A percentile compares a stretch with the other conserved stretches of the same genome.
phyloP scores from a whole-genome alignment of 2,329 filamentous ascomycete species.

The Macrophomina tecta region DNA sequence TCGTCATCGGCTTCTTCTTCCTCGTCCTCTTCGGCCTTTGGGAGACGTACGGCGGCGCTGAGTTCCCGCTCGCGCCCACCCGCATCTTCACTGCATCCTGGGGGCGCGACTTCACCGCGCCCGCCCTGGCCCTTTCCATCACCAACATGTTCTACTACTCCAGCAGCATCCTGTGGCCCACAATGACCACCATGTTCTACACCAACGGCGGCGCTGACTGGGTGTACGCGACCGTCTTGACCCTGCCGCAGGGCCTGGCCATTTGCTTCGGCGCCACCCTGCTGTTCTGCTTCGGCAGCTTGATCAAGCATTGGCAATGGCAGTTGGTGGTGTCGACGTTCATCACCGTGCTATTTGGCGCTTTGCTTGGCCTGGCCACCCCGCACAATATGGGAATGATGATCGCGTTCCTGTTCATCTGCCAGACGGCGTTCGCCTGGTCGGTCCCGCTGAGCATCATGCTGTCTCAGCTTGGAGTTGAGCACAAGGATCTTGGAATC shows the following conservation, averaged over 20 bases:
- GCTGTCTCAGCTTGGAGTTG: constrained; percentile 57
- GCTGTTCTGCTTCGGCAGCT: constrained; percentile 50
- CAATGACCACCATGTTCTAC: constrained; percentile 56
- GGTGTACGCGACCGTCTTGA: constrained; percentile 42
- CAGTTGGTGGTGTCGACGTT: constrained; percentile 51
- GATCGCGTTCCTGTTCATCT: constrained; percentile 56
- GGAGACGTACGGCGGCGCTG: constrained; percentile 39
- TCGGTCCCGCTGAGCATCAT: constrained; percentile 56
- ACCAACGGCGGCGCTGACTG: constrained; percentile 45
- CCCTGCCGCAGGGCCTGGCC: constrained; percentile 54
- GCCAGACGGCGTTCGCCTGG: constrained; percentile 55
- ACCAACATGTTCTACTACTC: constrained; percentile 61
- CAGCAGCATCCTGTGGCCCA: constrained; percentile 54
- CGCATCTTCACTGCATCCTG: constrained; percentile 53
- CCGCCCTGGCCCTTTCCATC: constrained; percentile 53
- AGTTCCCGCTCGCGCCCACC: constrained; percentile 49
- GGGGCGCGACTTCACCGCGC: constrained; percentile 57
- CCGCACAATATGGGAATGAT: constrained; percentile 53
- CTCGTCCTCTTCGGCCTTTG: constrained; percentile 40
- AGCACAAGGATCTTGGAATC: constrained; percentile 56
- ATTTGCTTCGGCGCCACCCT: constrained; percentile 51
- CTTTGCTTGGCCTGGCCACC: constrained; percentile 51
- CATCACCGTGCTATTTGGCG: constrained; percentile 57
- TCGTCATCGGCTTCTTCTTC: constrained; percentile 40
- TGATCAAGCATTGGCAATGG: constrained; percentile 56